phyloP scores from a whole-genome alignment of 2,329 filamentous ascomycete genomes.

The Diaporthe vaccinii region DNA sequence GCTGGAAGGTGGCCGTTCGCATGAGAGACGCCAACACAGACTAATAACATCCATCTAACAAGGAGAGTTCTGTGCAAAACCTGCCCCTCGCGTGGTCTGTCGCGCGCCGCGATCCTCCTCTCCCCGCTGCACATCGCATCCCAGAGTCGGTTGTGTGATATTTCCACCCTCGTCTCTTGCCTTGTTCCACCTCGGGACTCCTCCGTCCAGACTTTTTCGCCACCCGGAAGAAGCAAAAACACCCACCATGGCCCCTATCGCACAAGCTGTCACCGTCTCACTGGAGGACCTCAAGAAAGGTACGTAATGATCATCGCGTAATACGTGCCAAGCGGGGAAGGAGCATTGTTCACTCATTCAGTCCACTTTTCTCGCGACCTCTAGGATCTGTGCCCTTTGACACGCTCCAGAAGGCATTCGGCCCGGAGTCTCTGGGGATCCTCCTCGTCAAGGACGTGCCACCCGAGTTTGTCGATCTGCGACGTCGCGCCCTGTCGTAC shows the following conservation, averaged over 20 bases:
- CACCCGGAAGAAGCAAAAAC: slow-evolving; percentile 19
- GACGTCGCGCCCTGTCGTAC: slow-evolving; percentile 83
- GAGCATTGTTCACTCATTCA: slow-evolving; percentile 11
- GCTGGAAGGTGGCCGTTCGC: slow-evolving; percentile 26
- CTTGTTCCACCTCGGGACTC: neutral
- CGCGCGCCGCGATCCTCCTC: neutral
- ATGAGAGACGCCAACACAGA: slow-evolving; percentile 14
- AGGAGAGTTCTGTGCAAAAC: slow-evolving; percentile 14
- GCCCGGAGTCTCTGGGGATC: slow-evolving; percentile 90
- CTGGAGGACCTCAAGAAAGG: slow-evolving; percentile 72
- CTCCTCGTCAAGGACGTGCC: slow-evolving; percentile 93
- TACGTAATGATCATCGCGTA: slow-evolving; percentile 46
- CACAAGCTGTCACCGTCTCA: slow-evolving; percentile 72
- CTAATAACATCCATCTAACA: slow-evolving; percentile 13
- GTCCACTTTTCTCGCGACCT: slow-evolving; percentile 37
- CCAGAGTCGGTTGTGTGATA: neutral
- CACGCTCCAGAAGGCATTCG: slow-evolving; percentile 84
- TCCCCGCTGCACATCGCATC: neutral
- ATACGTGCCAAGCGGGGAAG: slow-evolving; percentile 45
- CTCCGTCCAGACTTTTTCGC: slow-evolving; percentile 12
- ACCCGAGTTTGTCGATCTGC: slow-evolving; percentile 76
- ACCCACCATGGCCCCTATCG: slow-evolving; percentile 59
- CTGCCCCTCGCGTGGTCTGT: slow-evolving; percentile 14
- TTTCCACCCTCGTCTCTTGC: neutral
- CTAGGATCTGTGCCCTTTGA: slow-evolving; percentile 77